A percentile compares a stretch with the other conserved stretches of the same genome.
These are phyloP conservation scores for Rhodotorula sp. DNA, from an alignment of 1,284 basidiomycete genomes.

Conservation along the genomic window DNA sequence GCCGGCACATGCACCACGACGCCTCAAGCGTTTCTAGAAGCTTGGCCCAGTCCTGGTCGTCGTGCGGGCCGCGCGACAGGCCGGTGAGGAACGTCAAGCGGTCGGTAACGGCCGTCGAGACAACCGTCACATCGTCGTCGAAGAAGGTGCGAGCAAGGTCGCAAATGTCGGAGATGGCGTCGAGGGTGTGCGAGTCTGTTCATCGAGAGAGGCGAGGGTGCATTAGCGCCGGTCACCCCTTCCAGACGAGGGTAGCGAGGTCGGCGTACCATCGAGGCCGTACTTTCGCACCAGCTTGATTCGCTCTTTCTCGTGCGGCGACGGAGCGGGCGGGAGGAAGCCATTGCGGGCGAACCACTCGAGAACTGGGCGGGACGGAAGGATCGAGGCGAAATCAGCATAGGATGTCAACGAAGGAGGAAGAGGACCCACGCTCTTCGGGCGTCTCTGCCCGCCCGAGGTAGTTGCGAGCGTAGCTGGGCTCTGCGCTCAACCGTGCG, in stretches of 20 bases:
- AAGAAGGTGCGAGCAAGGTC: slow-evolving; percentile 1
- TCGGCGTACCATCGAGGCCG: slow-evolving; percentile 2
- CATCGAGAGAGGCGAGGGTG: no score
- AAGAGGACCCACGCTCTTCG: not conserved
- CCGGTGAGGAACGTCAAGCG: not conserved
- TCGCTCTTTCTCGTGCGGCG: not conserved
- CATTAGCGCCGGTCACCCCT: not conserved
- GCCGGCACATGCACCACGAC: slow-evolving; percentile 1
- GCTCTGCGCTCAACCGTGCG: not conserved
- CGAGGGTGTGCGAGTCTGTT: not conserved
- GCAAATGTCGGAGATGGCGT: slow-evolving; percentile 3
- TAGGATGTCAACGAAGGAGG: not conserved
- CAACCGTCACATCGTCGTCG: not conserved
- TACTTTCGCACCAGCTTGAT: not conserved
- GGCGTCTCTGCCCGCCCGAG: not conserved
- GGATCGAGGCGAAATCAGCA: not conserved
- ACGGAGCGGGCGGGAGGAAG: not conserved
- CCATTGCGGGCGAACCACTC: slow-evolving; percentile 2
- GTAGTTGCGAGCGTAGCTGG: not conserved
- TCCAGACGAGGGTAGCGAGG: not conserved
- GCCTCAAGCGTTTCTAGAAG: not conserved
- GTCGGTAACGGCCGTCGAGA: not conserved
- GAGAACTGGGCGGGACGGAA: not conserved
- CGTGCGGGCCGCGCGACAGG: not conserved
- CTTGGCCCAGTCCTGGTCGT: not conserved